phyloP scores from a whole-genome alignment of 768 basidiomycete genomes.

The Agaricus bisporus region DNA sequence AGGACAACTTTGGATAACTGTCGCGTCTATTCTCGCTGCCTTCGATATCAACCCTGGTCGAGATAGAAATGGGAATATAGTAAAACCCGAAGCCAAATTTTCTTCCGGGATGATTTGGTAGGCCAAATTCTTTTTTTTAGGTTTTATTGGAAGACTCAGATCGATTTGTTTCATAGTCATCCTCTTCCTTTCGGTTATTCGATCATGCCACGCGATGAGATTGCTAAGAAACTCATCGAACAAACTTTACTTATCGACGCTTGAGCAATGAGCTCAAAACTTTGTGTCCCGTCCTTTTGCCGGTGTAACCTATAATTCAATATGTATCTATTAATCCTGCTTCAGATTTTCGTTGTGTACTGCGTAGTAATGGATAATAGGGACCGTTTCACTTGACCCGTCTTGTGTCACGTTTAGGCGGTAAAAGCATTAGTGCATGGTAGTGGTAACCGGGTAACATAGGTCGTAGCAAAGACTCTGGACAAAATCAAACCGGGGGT shows the following conservation, averaged over 20 bases:
- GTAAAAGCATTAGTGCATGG: background rate
- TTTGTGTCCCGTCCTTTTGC: background rate
- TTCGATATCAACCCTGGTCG: slow-evolving; percentile 34
- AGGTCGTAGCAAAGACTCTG: slow-evolving; percentile 39
- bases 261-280: background rate
- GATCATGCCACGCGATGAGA: slow-evolving; percentile 17
- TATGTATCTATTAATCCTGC: background rate
- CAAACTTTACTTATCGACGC: slow-evolving; percentile 8
- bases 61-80: slow-evolving; percentile 27
- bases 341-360: too few species aligned
- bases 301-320: background rate
- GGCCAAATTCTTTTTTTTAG: background rate
- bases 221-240: slow-evolving; percentile 11
- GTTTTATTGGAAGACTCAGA: too few species aligned
- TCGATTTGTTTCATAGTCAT: slow-evolving; percentile 10
- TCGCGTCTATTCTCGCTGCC: slow-evolving; percentile 35
- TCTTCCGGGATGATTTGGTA: slow-evolving; percentile 40
- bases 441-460: slow-evolving; percentile 19
- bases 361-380: too few species aligned
- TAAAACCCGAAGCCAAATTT: slow-evolving; percentile 28
- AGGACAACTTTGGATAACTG: slow-evolving; percentile 38
- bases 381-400: too few species aligned
- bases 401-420: too few species aligned
- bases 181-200: slow-evolving; percentile 20
- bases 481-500: slow-evolving; percentile 51